These are phyloP conservation scores for Backusella morwellensis DNA, from an alignment of 192 early-diverging fungal genomes.

Conservation along the genomic window DNA sequence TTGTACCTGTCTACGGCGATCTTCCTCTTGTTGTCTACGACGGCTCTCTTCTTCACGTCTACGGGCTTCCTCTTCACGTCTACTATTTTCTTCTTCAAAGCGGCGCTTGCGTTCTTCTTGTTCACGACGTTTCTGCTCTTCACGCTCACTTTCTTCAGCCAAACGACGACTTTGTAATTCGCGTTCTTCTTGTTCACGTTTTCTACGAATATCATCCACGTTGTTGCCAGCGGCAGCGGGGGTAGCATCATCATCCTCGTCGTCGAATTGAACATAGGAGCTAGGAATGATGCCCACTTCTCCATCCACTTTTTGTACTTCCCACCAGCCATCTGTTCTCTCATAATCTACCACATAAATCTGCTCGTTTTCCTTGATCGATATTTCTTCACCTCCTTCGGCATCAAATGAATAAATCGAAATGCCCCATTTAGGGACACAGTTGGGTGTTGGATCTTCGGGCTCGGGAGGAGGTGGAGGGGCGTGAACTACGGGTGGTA, in stretches of 20 bases:
- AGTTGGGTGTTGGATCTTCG: constrained; percentile 16
- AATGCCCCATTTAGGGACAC: constrained; percentile 35
- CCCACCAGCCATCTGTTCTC: constrained; percentile 89
- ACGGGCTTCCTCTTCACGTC: constrained; percentile 30
- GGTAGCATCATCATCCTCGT: constrained; percentile 11
- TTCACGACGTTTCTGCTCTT: neutral
- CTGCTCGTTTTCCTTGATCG: constrained; percentile 78
- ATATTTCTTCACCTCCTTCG: constrained; percentile 81
- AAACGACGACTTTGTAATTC: neutral
- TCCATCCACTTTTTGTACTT: constrained; percentile 55
- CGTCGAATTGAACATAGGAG: constrained; percentile 63
- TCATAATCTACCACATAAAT: constrained; percentile 82
- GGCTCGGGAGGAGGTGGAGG: neutral
- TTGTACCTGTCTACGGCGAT: constrained; percentile 35
- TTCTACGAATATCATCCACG: neutral
- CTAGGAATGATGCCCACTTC: constrained; percentile 82
- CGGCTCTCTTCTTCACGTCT: neutral
- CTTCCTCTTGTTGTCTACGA: constrained; percentile 34
- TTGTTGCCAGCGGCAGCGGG: constrained; percentile 5
- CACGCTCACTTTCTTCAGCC: neutral
- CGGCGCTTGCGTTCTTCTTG: constrained; percentile 10
- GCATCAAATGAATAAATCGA: constrained; percentile 84
- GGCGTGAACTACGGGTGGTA: neutral
- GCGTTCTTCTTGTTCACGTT: constrained; percentile 1
- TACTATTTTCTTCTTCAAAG: constrained; percentile 14